Conservation (phyloP, 192 early-diverging fungal species). For the Coemansia sp. region DNA sequence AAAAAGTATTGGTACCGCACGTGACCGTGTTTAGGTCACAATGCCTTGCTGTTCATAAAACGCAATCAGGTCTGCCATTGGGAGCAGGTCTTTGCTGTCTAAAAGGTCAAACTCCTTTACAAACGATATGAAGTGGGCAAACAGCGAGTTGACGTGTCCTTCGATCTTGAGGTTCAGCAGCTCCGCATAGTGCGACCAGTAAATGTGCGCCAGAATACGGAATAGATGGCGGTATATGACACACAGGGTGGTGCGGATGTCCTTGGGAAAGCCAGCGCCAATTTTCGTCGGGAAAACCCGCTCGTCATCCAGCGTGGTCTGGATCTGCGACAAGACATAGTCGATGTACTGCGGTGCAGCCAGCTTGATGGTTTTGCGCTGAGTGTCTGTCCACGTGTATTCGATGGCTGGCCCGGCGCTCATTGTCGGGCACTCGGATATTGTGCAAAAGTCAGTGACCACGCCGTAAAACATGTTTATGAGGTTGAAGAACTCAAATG, state of each 20-base stretch:
- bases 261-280: conserved; percentile 83
- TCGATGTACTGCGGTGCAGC: conserved; percentile 95
- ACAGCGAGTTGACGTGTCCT: conserved; percentile 91
- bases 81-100: conserved; percentile 85
- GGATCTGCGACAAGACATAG: conserved; percentile 84
- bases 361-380: conserved; percentile 75
- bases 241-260: conserved; percentile 66
- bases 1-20: not conserved
- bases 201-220: conserved; percentile 91
- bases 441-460: conserved; percentile 85
- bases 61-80: conserved; percentile 75
- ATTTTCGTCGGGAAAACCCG: conserved; percentile 89
- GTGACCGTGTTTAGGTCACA: not conserved
- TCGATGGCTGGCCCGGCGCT: conserved; percentile 76
- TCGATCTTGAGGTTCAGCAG: conserved; percentile 80
- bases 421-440: conserved; percentile 79
- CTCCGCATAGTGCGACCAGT: conserved; percentile 84
- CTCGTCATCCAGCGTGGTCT: conserved; percentile 86
- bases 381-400: conserved; percentile 90
- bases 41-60: conserved; percentile 48
- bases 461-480: conserved; percentile 87
- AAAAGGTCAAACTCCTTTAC: conserved; percentile 89
- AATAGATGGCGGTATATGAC: conserved; percentile 83
- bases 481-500: conserved; percentile 92
- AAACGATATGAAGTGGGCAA: conserved; percentile 95